Conservation (phyloP, 2,329 filamentous ascomycete species). For the Alternaria sp. region DNA sequence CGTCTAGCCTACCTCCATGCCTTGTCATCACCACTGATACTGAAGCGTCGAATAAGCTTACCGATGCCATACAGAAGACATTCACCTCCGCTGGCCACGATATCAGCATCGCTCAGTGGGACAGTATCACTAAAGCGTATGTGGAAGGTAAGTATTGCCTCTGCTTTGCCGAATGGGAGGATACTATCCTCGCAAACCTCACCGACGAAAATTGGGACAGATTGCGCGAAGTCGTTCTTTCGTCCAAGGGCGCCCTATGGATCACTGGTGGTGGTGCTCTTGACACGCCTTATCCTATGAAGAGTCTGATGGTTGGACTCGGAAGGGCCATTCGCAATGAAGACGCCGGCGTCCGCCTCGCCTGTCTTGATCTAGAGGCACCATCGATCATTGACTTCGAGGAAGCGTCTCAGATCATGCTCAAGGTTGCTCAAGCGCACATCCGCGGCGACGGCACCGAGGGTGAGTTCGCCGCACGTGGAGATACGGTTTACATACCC, state of each 20-base stretch:
- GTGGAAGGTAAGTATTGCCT: constrained; percentile 15
- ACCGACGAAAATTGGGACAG: constrained; percentile 15
- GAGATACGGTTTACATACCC: constrained; percentile 11
- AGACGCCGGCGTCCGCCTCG: constrained; percentile 12
- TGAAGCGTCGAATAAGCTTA: constrained; percentile 4
- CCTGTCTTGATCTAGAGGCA: constrained; percentile 14
- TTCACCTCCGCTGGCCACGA: constrained; percentile 11
- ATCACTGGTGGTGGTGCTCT: constrained; percentile 16
- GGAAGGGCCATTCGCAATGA: constrained; percentile 17
- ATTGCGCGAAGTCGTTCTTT: constrained; percentile 12
- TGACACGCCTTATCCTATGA: constrained; percentile 12
- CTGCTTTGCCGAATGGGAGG: constrained; percentile 16
- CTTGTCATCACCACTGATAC: constrained; percentile 9
- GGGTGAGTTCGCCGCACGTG: constrained; percentile 13
- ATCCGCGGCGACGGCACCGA: constrained; percentile 11
- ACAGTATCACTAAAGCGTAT: background rate
- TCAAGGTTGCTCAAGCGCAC: constrained; percentile 12
- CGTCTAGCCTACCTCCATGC: constrained; percentile 1
- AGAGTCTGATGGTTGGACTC: constrained; percentile 17
- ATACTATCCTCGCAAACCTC: constrained; percentile 8
- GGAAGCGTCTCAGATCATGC: constrained; percentile 6
- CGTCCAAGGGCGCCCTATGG: constrained; percentile 12
- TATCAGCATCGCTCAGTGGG: constrained; percentile 4
- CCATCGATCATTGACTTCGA: constrained; percentile 5
- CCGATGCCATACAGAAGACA: background rate